A percentile compares a stretch with the other conserved stretches of the same genome.
phyloP scores from a whole-genome alignment of 2,329 filamentous ascomycete species.

The Pezicula rhizophila region DNA sequence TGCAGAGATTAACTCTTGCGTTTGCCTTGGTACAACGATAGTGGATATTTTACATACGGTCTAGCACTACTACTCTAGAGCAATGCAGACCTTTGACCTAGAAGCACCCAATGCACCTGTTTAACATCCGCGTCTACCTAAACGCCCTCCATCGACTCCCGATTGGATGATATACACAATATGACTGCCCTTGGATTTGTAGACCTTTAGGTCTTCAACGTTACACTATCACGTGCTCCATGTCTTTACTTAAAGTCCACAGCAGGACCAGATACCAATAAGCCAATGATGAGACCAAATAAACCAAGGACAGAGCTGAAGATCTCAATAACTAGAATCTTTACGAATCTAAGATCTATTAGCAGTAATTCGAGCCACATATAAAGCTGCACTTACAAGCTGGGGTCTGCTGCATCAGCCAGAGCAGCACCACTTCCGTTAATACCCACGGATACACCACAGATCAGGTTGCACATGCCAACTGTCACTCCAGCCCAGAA shows the following conservation, averaged over 20 bases:
- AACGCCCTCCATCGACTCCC: slow-evolving; percentile 13
- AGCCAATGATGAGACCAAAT: slow-evolving; percentile 91
- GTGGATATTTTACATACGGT: slow-evolving; percentile 21
- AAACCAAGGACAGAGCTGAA: slow-evolving; percentile 96
- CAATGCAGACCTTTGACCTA: slow-evolving; percentile 10
- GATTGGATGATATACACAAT: slow-evolving; percentile 16
- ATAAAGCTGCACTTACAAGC: slow-evolving; percentile 58
- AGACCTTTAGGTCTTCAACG: background rate
- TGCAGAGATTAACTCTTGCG: background rate
- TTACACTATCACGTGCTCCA: background rate
- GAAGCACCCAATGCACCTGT: background rate
- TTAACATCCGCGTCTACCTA: slow-evolving; percentile 15
- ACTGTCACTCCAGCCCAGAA: slow-evolving; percentile 97
- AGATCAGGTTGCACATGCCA: slow-evolving; percentile 91
- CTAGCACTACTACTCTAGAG: slow-evolving; percentile 10
- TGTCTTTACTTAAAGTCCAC: slow-evolving; percentile 51
- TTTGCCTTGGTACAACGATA: background rate
- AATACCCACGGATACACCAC: slow-evolving; percentile 93
- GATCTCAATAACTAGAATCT: slow-evolving; percentile 98
- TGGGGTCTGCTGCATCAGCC: slow-evolving; percentile 88
- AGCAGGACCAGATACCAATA: slow-evolving; percentile 82
- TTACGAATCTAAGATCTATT: slow-evolving; percentile 69
- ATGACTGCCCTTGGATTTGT: background rate
- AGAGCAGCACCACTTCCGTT: slow-evolving; percentile 95
- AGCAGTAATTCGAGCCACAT: slow-evolving; percentile 9